Base-by-base conservation (phyloP, 306 rosid species). In the Argentina anserina region DNA sequence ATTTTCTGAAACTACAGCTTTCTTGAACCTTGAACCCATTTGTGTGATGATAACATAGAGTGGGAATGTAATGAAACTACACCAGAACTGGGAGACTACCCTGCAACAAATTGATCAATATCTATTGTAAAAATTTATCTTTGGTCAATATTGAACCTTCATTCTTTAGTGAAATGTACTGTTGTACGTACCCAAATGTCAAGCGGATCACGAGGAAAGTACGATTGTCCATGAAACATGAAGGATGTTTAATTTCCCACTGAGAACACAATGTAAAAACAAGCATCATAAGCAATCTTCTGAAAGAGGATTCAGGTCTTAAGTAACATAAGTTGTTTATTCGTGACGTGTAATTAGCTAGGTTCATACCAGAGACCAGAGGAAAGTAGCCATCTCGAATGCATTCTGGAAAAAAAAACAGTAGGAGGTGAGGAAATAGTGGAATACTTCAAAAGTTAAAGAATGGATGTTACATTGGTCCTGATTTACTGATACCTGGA, bases 21-120 rank as follows among this genome's bases (percentile, higher is more conserved):
- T 91, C 75, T 85, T 89, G 83, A 89, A 88, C 82, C 78, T 88
- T 55, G 98, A 86, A 3, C 98, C 96, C 97, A 93, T 91, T 97
- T 89, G 99, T 56, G 97, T 84, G 79, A 88, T 69, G 79, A 94
- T 89, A 59, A 94, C 97, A 82, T 94, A 91, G 61, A 94, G 91
- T 49, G 97, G 97, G 77, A 94, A 91, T 33, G 97, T 91, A 40
- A 88, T 82, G 72, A 85, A 94, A 89, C 99, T 94, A 86, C 99
- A 88, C 96, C 99, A 94, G 61, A 89, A 76, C 67, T 89, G 95
- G n/a, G 96, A 81, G 74, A 80, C 40, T 59, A 84, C 79, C 86
- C 99, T 91, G 92, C 72, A 49, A 62, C 60, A 41, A 56, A 56
- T 58, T 58, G 39, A 69, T 65, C 3, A 29, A 56, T 5, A 53